Conservation (phyloP, 176 grass and related monocot species). For the Calamus simplicifolius region DNA sequence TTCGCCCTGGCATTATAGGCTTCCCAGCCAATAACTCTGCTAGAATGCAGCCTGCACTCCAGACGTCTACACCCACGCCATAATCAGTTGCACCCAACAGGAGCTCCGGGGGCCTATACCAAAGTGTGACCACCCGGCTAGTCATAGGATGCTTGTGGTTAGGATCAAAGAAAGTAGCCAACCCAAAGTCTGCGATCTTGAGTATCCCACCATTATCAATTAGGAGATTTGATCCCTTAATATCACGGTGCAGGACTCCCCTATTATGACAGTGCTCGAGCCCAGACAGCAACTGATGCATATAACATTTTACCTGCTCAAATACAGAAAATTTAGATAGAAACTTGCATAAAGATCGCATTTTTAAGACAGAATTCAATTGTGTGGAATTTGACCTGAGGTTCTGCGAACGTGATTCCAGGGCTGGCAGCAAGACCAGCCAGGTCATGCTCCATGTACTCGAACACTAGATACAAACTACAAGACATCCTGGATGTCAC, state of each 20-base stretch:
- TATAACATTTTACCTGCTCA: constrained; percentile 15
- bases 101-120: constrained; percentile 15
- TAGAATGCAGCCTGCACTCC: constrained; percentile 22
- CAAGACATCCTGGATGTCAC: constrained; percentile 17
- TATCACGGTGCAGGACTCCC: constrained; percentile 18
- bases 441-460: constrained; percentile 19
- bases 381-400: constrained; percentile 12
- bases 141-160: constrained; percentile 16
- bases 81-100: constrained; percentile 21
- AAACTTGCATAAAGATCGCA: not conserved
- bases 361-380: not conserved
- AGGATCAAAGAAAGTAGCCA: constrained; percentile 14
- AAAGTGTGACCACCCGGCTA: constrained; percentile 20
- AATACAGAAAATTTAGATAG: not conserved
- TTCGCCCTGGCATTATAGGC: constrained; percentile 16
- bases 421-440: constrained; percentile 16
- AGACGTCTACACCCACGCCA: constrained; percentile 13
- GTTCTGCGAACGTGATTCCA: constrained; percentile 6
- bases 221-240: constrained; percentile 21
- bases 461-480: constrained; percentile 17
- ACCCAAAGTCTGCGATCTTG: constrained; percentile 19
- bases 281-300: constrained; percentile 12
- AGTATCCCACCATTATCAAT: constrained; percentile 15
- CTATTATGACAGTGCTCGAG: constrained; percentile 17
- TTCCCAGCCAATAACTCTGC: constrained; percentile 12